Evolutionary conservation across 2,329 filamentous ascomycete species (phyloP).

Genomic region (Scorias spongiosa): DNA sequence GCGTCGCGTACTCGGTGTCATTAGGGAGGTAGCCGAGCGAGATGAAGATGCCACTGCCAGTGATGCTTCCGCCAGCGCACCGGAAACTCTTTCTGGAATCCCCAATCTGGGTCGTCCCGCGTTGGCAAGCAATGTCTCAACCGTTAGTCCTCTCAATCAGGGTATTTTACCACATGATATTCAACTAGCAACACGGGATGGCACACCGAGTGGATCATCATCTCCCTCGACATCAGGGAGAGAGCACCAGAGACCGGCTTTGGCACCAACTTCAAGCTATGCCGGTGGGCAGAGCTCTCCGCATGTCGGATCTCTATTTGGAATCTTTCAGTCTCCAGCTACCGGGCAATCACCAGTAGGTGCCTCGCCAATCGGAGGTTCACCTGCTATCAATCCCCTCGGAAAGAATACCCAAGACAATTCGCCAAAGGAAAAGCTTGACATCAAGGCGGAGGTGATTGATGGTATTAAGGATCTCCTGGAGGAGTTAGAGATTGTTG

Average conservation of each 20-base stretch:
- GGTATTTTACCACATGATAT: slow-evolving; percentile 8
- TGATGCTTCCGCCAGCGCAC: slow-evolving; percentile 35
- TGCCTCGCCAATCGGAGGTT: slow-evolving; percentile 35
- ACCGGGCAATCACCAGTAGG: slow-evolving; percentile 28
- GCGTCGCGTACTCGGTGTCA: slow-evolving; percentile 72
- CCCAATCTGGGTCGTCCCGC: slow-evolving; percentile 22
- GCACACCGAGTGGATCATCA: not conserved
- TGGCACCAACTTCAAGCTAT: slow-evolving; percentile 49
- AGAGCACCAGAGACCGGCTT: slow-evolving; percentile 37
- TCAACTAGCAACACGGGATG: slow-evolving; percentile 2
- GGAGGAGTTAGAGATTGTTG: slow-evolving; percentile 83
- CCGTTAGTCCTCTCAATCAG: slow-evolving; percentile 30
- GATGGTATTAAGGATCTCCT: slow-evolving; percentile 91
- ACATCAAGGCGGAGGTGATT: slow-evolving; percentile 78
- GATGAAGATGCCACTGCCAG: slow-evolving; percentile 46
- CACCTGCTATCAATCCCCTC: slow-evolving; percentile 13
- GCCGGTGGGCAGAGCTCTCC: slow-evolving; percentile 32
- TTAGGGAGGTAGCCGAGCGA: slow-evolving; percentile 79
- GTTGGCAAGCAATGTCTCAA: slow-evolving; percentile 28
- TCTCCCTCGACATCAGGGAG: not conserved
- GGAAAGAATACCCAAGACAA: slow-evolving; percentile 19
- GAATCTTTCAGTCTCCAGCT: slow-evolving; percentile 56
- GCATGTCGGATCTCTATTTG: slow-evolving; percentile 63
- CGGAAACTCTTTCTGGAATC: slow-evolving; percentile 8
- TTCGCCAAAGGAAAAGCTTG: slow-evolving; percentile 30